Conservation (phyloP, 768 basidiomycete genomes). For the Collybia mongolica region DNA sequence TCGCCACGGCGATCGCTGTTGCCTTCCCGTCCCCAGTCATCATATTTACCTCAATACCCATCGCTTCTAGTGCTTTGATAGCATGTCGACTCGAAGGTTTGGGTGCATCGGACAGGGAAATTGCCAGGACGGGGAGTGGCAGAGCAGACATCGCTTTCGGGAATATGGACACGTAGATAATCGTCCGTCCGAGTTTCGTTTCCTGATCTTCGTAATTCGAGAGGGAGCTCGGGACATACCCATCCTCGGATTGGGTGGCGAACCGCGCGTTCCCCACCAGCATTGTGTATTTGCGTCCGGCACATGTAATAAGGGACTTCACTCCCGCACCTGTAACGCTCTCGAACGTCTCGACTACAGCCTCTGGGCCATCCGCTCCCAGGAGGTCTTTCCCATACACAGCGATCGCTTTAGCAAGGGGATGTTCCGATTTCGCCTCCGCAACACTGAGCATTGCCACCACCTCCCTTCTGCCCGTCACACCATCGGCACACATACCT, state of each 20-base stretch:
- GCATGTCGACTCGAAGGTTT: slow-evolving; percentile 85
- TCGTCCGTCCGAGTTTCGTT: slow-evolving; percentile 70
- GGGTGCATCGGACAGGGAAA: slow-evolving; percentile 85
- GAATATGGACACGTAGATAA: slow-evolving; percentile 81
- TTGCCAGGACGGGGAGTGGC: slow-evolving; percentile 66
- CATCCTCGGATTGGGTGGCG: slow-evolving; percentile 51
- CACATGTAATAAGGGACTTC: slow-evolving; percentile 59
- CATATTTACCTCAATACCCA: slow-evolving; percentile 93
- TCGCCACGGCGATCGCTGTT: slow-evolving; percentile 87
- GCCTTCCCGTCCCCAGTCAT: slow-evolving; percentile 90
- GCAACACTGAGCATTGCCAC: slow-evolving; percentile 83
- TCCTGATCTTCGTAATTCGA: slow-evolving; percentile 69
- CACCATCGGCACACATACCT: slow-evolving; percentile 58
- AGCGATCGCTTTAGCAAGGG: slow-evolving; percentile 92
- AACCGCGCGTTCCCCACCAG: slow-evolving; percentile 79
- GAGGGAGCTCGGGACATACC: slow-evolving; percentile 58
- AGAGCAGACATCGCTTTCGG: slow-evolving; percentile 32
- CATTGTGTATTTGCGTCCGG: slow-evolving; percentile 53
- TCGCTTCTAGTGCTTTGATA: slow-evolving; percentile 72
- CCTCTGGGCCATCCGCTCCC: slow-evolving; percentile 43
- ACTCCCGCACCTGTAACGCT: slow-evolving; percentile 90
- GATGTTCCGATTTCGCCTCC: slow-evolving; percentile 93
- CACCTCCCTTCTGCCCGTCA: slow-evolving; percentile 56
- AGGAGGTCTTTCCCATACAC: slow-evolving; percentile 72
- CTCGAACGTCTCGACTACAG: slow-evolving; percentile 73